Percentiles rank a stretch among this genome's conserved stretches.
phyloP scores from a whole-genome alignment of 176 grass and related monocot genomes.

The Musa beccarii region DNA sequence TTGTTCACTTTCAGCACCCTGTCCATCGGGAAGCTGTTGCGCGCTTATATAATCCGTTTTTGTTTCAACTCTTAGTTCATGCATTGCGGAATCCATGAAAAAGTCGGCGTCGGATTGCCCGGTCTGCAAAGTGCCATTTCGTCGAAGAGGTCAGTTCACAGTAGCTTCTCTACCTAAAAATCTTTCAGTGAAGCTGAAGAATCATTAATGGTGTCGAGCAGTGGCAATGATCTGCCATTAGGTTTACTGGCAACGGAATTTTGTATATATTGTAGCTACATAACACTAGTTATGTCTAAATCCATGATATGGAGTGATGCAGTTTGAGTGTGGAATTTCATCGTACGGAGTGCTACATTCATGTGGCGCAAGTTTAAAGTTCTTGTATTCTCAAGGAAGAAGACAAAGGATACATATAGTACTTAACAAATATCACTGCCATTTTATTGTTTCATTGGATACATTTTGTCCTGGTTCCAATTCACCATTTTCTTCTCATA shows the following conservation, averaged over 20 bases:
- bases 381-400: too few relatives aligned
- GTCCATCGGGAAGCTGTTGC: neutral
- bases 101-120: slow-evolving; percentile 47
- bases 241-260: neutral
- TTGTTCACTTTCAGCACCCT: neutral
- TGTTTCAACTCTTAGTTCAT: slow-evolving; percentile 29
- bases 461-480: too few relatives aligned
- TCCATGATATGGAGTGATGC: neutral
- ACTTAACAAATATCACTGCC: too few relatives aligned
- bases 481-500: too few relatives aligned
- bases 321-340: too few relatives aligned
- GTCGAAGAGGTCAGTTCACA: slow-evolving; percentile 48
- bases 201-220: neutral
- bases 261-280: neutral
- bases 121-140: slow-evolving; percentile 79
- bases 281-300: neutral
- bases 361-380: too few relatives aligned
- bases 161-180: neutral
- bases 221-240: neutral
- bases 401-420: too few relatives aligned
- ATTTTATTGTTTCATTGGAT: too few relatives aligned
- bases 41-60: neutral
- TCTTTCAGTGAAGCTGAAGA: neutral
- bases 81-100: slow-evolving; percentile 77
- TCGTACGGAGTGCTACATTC: too few relatives aligned